These are phyloP conservation scores for Globisporangium radiosum DNA, from an alignment of 352 stramenopile species.

Conservation along the genomic window DNA sequence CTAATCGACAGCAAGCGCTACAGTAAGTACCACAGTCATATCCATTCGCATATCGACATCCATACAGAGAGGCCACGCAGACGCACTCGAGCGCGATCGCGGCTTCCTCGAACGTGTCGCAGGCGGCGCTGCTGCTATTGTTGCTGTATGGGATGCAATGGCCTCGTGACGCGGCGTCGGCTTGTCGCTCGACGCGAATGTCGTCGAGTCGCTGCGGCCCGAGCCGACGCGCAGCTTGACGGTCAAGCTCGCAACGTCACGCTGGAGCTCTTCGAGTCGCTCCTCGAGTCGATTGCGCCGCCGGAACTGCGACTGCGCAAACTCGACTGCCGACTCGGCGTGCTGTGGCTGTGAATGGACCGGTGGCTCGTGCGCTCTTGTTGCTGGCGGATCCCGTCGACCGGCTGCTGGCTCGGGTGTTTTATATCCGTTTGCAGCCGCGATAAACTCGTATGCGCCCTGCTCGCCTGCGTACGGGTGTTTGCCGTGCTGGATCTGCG, in stretches of 20 bases:
- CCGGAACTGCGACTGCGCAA: conserved; percentile 33
- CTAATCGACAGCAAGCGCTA: neutral
- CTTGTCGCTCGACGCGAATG: conserved; percentile 19
- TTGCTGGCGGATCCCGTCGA: neutral
- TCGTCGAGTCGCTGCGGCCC: conserved; percentile 24
- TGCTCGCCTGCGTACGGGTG: neutral
- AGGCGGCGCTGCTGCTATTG: neutral
- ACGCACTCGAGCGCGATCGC: conserved; percentile 12
- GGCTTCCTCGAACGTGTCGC: conserved; percentile 3
- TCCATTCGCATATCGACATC: neutral
- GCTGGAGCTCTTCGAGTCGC: conserved; percentile 63
- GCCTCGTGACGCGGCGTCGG: conserved; percentile 7
- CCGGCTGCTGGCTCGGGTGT: conserved; percentile 1
- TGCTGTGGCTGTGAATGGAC: neutral
- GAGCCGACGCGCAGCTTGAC: conserved; percentile 41
- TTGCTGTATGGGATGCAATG: neutral
- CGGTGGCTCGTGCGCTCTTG: neutral
- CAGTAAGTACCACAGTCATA: neutral
- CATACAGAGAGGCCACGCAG: neutral
- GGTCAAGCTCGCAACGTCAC: conserved; percentile 69
- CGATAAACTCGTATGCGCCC: neutral
- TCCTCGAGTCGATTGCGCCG: conserved; percentile 57
- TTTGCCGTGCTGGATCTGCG: conserved; percentile 8
- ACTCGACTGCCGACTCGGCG: conserved; percentile 11
- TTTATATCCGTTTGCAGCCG: conserved; percentile 1